Base-by-base conservation (phyloP, 2,329 filamentous ascomycete species). In the Nemania diffusa region DNA sequence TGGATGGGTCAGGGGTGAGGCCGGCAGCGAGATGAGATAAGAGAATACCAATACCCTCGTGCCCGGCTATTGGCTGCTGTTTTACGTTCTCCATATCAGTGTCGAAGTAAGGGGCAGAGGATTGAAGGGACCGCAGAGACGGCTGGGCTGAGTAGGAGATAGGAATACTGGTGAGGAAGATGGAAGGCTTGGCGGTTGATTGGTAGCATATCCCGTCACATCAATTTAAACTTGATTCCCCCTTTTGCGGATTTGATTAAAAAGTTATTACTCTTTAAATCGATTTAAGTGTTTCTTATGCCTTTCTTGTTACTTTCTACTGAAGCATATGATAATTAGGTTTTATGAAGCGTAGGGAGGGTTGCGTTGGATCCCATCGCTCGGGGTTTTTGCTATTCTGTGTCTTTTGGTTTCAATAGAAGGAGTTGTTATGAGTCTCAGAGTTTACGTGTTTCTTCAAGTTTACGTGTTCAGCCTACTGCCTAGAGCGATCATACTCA, bases 171-270 rank as follows among this genome's bases (percentile, higher is more conserved):
- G 29, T 50, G 27, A n/a, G n/a, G 46, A 24, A 44, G 48, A 40
- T 32, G 17, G 37, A 29, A 46, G 55, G 42, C 29, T 46, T 58
- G 57, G 51, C n/a, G 55, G 42, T 40, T 60, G 58, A 46, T 44
- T 57, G 63, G 51, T 61, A 65, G 50, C 61, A 52, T 69, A 44
- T 61, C 52, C 67, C n/a, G 44, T 66, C 34, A n/a, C 64, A 51
- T 57, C 51, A 56, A 66, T 52, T 69, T 61, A 58, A 62, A 55
- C 55, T 61, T 59, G 63, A 69, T 69, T 67, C 67, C 63, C 63
- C 63, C 63, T 61, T 60, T 32, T 59, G 62, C 62, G 62, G n/a
- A 66, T 52, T 44, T 52, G 24, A 34, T 56, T 37, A 60, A 32
- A 46, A 11, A 8, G 17, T 32, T 48, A 15, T 24, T 20, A n/a